phyloP scores from a whole-genome alignment of 345 rosid species.

The Psidium friedrichsthalianum region DNA sequence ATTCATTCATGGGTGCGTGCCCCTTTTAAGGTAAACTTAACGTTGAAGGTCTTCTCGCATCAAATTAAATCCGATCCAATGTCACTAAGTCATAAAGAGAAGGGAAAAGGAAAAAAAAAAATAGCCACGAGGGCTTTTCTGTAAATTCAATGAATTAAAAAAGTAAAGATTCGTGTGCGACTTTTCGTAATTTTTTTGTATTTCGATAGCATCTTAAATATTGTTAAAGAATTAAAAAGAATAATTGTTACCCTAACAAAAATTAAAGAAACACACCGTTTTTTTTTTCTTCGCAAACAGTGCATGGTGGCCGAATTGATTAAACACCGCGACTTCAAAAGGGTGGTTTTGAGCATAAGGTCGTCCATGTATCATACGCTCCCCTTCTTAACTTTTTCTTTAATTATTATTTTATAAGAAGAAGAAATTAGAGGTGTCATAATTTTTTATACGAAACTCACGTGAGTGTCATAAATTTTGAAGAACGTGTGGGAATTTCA shows the following conservation, averaged over 20 bases:
- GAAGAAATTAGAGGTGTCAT: too few species aligned
- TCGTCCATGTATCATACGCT: too few species aligned
- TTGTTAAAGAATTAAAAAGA: not conserved
- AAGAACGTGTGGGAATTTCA: too few species aligned
- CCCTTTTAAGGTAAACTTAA: not conserved
- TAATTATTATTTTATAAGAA: too few species aligned
- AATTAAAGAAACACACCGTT: fast-evolving
- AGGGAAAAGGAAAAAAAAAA: not conserved
- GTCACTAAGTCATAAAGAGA: not conserved
- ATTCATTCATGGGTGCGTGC: not conserved
- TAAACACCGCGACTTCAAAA: not conserved
- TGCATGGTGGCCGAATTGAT: not conserved
- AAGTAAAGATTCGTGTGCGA: not conserved
- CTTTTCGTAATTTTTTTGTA: fast-evolving
- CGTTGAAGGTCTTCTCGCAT: not conserved
- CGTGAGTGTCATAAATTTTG: too few species aligned
- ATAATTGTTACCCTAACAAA: not conserved
- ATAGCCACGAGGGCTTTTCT: not conserved
- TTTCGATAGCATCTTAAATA: not conserved
- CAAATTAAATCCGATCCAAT: not conserved
- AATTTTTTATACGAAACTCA: too few species aligned
- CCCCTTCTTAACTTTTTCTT: too few species aligned
- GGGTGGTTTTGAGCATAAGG: too few species aligned
- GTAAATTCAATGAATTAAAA: not conserved
- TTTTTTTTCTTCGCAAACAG: not conserved